Percentiles rank a stretch among this genome's conserved stretches.
phyloP scores from a whole-genome alignment of 768 basidiomycete species.

The Nidularia sp. region DNA sequence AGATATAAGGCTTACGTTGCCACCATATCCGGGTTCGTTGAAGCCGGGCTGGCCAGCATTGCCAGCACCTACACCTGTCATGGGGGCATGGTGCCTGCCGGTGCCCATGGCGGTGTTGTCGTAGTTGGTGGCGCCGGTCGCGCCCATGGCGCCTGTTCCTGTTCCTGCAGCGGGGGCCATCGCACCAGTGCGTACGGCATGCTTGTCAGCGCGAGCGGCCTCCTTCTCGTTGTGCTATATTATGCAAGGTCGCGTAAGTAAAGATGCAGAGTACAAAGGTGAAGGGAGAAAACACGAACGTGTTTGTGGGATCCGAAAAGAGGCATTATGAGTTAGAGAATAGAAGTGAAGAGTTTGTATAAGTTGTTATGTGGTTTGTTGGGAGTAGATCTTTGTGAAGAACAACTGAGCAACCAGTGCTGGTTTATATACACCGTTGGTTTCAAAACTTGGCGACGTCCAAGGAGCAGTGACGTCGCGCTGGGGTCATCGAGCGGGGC shows the following conservation, averaged over 20 bases:
- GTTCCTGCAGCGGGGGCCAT: slow-evolving; percentile 1
- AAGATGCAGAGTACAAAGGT: too few relatives aligned
- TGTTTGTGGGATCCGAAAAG: slow-evolving; percentile 21
- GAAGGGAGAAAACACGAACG: background rate
- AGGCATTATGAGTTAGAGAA: slow-evolving; percentile 18
- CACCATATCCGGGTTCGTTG: background rate
- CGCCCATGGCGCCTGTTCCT: background rate
- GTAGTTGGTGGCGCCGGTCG: background rate
- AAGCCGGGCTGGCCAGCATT: slow-evolving; percentile 3
- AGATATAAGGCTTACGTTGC: background rate
- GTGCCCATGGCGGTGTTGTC: slow-evolving; percentile 1
- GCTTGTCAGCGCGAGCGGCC: background rate
- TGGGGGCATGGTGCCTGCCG: slow-evolving; percentile 3
- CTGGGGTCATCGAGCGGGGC: too few relatives aligned
- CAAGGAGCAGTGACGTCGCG: too few relatives aligned
- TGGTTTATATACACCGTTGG: too few relatives aligned
- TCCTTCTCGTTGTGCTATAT: slow-evolving; percentile 8
- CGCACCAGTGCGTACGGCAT: background rate
- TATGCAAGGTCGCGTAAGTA: background rate
- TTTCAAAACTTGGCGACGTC: too few relatives aligned
- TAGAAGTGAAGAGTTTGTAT: background rate
- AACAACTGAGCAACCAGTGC: too few relatives aligned
- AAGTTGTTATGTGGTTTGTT: background rate
- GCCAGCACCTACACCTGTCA: slow-evolving; percentile 4
- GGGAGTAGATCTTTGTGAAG: too few relatives aligned